A percentile compares a stretch with the other conserved stretches of the same genome.
phyloP scores from a whole-genome alignment of 2,329 filamentous ascomycete species.

The Colletotrichum godetiae region DNA sequence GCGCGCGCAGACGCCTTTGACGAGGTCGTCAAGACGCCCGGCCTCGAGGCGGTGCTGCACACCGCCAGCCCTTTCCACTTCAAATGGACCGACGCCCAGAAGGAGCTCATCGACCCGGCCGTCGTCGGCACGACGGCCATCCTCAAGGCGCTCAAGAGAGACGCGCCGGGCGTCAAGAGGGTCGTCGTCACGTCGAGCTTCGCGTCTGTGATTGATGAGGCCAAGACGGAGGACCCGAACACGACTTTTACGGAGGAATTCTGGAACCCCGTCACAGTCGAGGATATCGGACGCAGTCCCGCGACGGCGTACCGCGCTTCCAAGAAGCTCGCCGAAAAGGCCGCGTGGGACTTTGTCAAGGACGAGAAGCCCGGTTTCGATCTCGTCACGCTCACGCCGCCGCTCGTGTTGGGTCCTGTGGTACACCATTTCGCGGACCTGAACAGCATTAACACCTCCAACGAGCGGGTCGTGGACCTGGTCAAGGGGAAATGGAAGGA shows the following conservation, averaged over 20 bases:
- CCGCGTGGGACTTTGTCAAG: slow-evolving; percentile 64
- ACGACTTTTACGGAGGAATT: slow-evolving; percentile 58
- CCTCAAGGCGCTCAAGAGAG: slow-evolving; percentile 73
- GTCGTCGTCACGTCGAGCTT: slow-evolving; percentile 74
- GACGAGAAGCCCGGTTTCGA: slow-evolving; percentile 58
- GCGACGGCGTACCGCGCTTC: slow-evolving; percentile 64
- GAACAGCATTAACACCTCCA: slow-evolving; percentile 64
- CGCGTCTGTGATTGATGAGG: slow-evolving; percentile 60
- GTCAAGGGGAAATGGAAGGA: slow-evolving; percentile 62
- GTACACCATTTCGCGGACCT: slow-evolving; percentile 35
- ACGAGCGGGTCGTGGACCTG: slow-evolving; percentile 61
- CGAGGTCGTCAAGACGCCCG: slow-evolving; percentile 62
- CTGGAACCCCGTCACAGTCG: slow-evolving; percentile 65
- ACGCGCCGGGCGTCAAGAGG: slow-evolving; percentile 71
- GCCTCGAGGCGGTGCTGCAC: slow-evolving; percentile 68
- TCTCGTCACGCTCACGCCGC: slow-evolving; percentile 65
- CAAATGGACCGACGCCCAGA: slow-evolving; percentile 60
- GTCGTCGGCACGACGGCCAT: slow-evolving; percentile 74
- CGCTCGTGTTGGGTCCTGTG: slow-evolving; percentile 53
- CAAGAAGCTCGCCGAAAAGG: slow-evolving; percentile 65
- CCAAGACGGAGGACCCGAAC: slow-evolving; percentile 48
- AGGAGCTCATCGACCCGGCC: slow-evolving; percentile 68
- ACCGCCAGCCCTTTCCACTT: slow-evolving; percentile 71
- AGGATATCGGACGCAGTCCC: slow-evolving; percentile 52
- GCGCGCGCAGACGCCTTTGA: slow-evolving; percentile 80